These are phyloP conservation scores for Epichloe sibirici DNA, from an alignment of 2,329 filamentous ascomycete species.

Conservation along the genomic window DNA sequence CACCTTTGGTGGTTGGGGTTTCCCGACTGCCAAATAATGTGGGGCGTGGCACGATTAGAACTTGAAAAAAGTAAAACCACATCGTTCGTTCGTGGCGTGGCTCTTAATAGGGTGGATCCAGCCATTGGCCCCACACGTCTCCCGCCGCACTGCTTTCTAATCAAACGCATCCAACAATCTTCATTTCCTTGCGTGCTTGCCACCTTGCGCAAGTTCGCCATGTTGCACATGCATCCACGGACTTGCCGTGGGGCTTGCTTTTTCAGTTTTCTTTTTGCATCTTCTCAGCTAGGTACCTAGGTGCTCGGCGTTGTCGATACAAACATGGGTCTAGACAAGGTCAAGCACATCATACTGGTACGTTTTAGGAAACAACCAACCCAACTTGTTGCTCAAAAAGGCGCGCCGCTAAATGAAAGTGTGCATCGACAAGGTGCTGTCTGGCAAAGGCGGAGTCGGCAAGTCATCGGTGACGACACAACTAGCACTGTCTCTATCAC, in stretches of 20 bases:
- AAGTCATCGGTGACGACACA: slow-evolving; percentile 98
- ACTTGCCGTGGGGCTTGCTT: too few species aligned
- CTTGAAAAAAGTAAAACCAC: too few species aligned
- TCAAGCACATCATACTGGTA: slow-evolving; percentile 70
- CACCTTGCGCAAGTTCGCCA: background rate
- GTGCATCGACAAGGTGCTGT: slow-evolving; percentile 51
- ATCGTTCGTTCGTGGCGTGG: too few species aligned
- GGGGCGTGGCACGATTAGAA: too few species aligned
- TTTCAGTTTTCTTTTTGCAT: too few species aligned
- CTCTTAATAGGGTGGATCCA: too few species aligned
- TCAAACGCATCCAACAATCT: background rate
- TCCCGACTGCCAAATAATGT: too few species aligned
- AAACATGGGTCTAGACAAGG: slow-evolving; percentile 33
- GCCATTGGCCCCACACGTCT: background rate
- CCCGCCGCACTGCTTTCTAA: background rate
- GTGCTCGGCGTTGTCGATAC: background rate
- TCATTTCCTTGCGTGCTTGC: background rate
- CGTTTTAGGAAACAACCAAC: background rate
- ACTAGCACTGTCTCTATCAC: slow-evolving; percentile 76
- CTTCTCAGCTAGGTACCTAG: background rate
- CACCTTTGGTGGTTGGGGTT: too few species aligned
- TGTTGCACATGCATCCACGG: too few species aligned
- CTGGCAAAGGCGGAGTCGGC: slow-evolving; percentile 93
- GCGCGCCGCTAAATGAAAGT: background rate
- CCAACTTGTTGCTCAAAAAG: too few species aligned